Conservation (phyloP, 2,329 filamentous ascomycete genomes). For the Fusarium sp. region DNA sequence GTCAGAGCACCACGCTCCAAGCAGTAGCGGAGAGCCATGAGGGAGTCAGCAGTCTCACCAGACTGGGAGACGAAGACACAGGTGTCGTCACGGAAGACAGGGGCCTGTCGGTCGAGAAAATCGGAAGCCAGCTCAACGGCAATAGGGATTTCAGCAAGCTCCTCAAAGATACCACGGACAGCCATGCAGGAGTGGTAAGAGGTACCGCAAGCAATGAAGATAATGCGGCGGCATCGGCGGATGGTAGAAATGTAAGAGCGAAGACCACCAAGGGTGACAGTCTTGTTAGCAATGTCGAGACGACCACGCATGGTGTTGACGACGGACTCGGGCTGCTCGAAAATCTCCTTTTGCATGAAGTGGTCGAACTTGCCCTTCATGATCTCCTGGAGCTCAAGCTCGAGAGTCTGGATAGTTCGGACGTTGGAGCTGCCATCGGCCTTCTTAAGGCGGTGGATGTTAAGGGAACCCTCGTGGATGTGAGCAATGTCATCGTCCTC, state of each 20-base stretch:
- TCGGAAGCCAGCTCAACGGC: conserved; percentile 97
- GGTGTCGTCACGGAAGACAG: conserved; percentile 99
- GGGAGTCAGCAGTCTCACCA: conserved; percentile 96
- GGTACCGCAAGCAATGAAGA: conserved; percentile 99
- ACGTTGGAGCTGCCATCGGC: conserved; percentile 97
- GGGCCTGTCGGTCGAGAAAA: conserved; percentile 96
- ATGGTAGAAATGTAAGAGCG: conserved; percentile 98
- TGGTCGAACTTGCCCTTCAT: conserved; percentile 99
- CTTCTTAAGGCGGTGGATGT: conserved; percentile 98
- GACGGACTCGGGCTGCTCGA: conserved; percentile 99
- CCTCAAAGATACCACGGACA: conserved; percentile 96
- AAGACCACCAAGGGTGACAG: conserved; percentile 94
- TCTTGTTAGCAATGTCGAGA: conserved; percentile 93
- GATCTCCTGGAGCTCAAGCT: conserved; percentile 99
- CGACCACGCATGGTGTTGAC: conserved; percentile 99
- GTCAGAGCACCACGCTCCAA: conserved; percentile 97
- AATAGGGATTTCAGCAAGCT: conserved; percentile 98
- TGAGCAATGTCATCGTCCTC: conserved; percentile 99
- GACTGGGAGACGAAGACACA: conserved; percentile 99
- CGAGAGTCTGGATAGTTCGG: conserved; percentile 97
- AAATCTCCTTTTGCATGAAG: conserved; percentile 99
- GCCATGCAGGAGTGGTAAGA: conserved; percentile 99
- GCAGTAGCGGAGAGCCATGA: conserved; percentile 98
- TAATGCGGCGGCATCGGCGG: conserved; percentile 94
- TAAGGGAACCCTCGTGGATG: conserved; percentile 98